phyloP scores from a whole-genome alignment of 805 yeast species.

The Candida sanyiensis region DNA sequence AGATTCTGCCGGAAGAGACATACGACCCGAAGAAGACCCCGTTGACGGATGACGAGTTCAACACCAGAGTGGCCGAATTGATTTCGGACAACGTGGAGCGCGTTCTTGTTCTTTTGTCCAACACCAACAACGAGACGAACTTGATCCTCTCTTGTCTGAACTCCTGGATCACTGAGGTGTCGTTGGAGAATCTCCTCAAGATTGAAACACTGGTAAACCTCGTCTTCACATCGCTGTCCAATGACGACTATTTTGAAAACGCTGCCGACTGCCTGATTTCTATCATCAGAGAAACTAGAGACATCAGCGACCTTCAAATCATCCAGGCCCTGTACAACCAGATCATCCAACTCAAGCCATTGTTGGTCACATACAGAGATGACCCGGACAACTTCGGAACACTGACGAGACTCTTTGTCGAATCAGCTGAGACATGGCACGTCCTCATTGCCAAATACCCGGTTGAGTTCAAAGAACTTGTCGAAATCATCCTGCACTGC shows the following conservation, averaged over 20 bases:
- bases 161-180: conserved; percentile 88
- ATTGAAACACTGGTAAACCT: conserved; percentile 60
- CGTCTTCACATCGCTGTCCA: conserved; percentile 54
- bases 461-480: conserved; percentile 60
- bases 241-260: conserved; percentile 69
- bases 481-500: conserved; percentile 64
- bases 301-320: conserved; percentile 55
- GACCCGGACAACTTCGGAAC: conserved; percentile 56
- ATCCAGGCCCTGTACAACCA: conserved; percentile 65
- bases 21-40: conserved; percentile 71
- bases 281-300: conserved; percentile 75
- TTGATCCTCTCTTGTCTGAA: conserved; percentile 68
- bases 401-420: conserved; percentile 72
- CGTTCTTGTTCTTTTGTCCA: conserved; percentile 57
- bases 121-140: conserved; percentile 28
- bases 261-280: conserved; percentile 84
- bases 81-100: conserved; percentile 61
- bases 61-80: conserved; percentile 54
- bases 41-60: conserved; percentile 76
- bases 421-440: conserved; percentile 96
- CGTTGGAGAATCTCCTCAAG: conserved; percentile 61
- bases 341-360: conserved; percentile 54
- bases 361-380: conserved; percentile 36
- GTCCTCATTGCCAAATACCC: conserved; percentile 74
- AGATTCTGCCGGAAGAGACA: conserved; percentile 88